Evolutionary conservation across 2,329 filamentous ascomycete genomes (phyloP).

Genomic region (Aspergillus caelatus): DNA sequence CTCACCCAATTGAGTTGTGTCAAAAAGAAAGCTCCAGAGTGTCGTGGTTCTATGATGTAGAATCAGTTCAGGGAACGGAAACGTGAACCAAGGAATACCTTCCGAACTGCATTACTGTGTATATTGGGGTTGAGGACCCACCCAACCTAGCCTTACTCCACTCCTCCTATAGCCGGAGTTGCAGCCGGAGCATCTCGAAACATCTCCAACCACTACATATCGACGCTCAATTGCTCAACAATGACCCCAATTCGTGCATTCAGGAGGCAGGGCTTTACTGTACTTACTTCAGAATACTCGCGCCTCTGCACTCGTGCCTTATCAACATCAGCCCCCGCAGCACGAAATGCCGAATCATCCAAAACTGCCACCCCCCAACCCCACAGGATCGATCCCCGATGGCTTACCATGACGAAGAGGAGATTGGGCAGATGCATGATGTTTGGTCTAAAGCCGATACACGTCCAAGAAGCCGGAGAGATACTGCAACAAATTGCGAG

Average conservation of each 20-base stretch:
- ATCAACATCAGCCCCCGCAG: constrained; percentile 23
- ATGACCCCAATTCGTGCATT: constrained; percentile 29
- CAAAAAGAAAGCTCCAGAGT: neutral
- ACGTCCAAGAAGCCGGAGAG: constrained; percentile 59
- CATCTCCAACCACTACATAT: constrained; percentile 7
- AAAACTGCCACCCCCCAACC: constrained; percentile 23
- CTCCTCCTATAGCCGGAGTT: neutral
- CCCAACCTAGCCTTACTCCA: constrained; percentile 3
- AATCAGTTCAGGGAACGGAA: neutral
- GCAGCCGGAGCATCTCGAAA: neutral
- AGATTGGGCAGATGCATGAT: constrained; percentile 74
- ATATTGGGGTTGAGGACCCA: neutral
- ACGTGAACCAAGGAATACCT: neutral
- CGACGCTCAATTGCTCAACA: neutral
- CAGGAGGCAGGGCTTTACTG: constrained; percentile 22
- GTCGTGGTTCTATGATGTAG: neutral
- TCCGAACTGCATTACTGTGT: neutral
- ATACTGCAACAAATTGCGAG: constrained; percentile 63
- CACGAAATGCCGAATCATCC: constrained; percentile 18
- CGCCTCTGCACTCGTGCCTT: constrained; percentile 19
- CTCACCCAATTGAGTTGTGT: neutral
- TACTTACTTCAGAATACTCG: constrained; percentile 12
- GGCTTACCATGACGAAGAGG: constrained; percentile 69
- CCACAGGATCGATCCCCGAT: constrained; percentile 56
- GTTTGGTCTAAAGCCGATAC: constrained; percentile 66